phyloP scores from a whole-genome alignment of 2,329 filamentous ascomycete species.

The Sarocladiaceae sp. region DNA sequence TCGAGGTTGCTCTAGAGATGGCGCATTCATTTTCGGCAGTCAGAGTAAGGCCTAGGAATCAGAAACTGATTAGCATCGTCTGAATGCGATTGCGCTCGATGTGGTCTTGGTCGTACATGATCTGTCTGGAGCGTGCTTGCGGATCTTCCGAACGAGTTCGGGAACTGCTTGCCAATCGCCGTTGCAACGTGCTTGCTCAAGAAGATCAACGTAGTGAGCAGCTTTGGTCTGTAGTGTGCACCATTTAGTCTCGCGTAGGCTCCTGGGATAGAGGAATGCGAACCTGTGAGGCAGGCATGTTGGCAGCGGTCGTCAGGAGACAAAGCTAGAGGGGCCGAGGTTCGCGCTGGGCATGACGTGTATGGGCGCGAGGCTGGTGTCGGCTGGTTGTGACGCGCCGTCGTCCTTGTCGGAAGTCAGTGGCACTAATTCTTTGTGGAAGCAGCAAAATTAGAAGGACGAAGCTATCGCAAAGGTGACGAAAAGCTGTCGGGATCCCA shows the following conservation, averaged over 20 bases:
- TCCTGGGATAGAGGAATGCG: not conserved
- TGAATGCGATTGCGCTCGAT: not conserved
- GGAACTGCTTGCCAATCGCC: constrained; percentile 81
- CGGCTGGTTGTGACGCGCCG: no score
- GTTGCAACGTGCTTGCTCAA: constrained; percentile 83
- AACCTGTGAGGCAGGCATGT: constrained; percentile 4
- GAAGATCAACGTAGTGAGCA: constrained; percentile 69
- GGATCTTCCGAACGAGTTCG: constrained; percentile 86
- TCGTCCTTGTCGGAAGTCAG: no score
- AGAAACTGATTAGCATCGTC: not conserved
- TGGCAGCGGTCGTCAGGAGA: constrained; percentile 5
- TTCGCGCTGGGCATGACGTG: constrained; percentile 2
- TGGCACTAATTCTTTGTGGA: no score
- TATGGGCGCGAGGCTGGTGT: not conserved
- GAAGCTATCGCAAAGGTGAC: not conserved
- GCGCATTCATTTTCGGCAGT: constrained; percentile 64
- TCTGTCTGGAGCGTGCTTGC: constrained; percentile 83
- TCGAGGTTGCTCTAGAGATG: constrained; percentile 46
- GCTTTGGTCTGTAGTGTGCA: constrained; percentile 58
- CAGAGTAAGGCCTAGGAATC: constrained; percentile 54
- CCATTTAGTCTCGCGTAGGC: constrained; percentile 9
- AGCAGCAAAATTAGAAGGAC: not conserved
- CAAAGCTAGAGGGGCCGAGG: constrained; percentile 2
- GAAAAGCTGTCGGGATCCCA: no score
- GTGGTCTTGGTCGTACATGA: constrained; percentile 57